phyloP scores from a whole-genome alignment of 2,329 filamentous ascomycete species.

The Escovopsis sp. region DNA sequence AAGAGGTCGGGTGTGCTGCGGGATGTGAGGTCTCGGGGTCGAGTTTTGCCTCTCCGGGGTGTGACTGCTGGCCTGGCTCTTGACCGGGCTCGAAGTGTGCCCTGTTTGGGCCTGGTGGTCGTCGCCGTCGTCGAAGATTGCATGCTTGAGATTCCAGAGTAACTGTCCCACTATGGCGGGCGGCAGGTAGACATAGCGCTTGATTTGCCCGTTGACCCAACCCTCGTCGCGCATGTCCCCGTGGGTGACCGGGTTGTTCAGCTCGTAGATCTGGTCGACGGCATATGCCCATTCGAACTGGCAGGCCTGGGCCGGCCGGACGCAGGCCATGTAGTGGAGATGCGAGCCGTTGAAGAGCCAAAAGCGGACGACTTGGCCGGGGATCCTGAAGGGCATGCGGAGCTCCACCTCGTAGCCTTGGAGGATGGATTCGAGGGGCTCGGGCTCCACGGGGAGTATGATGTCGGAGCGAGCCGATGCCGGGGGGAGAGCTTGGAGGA shows the following conservation, averaged over 20 bases:
- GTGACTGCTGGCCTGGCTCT: too few species aligned
- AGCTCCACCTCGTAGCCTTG: conserved; percentile 38
- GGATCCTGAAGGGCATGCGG: conserved; percentile 40
- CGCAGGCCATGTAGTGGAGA: conserved; percentile 44
- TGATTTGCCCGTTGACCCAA: conserved; percentile 36
- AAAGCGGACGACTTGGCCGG: conserved; percentile 38
- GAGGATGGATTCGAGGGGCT: conserved; percentile 33
- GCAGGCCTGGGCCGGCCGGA: conserved; percentile 33
- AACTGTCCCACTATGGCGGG: conserved; percentile 43
- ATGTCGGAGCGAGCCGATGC: conserved; percentile 38
- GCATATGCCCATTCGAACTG: conserved; percentile 14
- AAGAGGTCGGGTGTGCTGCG: too few species aligned
- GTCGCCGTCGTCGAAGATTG: conserved; percentile 24
- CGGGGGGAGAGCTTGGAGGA: conserved; percentile 32
- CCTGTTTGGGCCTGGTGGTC: neutral
- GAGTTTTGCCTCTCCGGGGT: too few species aligned
- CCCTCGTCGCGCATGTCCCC: conserved; percentile 38
- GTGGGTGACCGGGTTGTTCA: conserved; percentile 43
- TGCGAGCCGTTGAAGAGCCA: conserved; percentile 45
- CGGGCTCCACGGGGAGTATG: conserved; percentile 33
- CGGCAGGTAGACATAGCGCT: conserved; percentile 37
- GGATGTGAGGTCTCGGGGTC: too few species aligned
- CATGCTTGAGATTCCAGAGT: conserved; percentile 40
- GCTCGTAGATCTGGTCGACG: conserved; percentile 38
- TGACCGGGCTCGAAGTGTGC: neutral